Conservation (phyloP, 352 stramenopile species). For the Globisporangium recalcitrans region DNA sequence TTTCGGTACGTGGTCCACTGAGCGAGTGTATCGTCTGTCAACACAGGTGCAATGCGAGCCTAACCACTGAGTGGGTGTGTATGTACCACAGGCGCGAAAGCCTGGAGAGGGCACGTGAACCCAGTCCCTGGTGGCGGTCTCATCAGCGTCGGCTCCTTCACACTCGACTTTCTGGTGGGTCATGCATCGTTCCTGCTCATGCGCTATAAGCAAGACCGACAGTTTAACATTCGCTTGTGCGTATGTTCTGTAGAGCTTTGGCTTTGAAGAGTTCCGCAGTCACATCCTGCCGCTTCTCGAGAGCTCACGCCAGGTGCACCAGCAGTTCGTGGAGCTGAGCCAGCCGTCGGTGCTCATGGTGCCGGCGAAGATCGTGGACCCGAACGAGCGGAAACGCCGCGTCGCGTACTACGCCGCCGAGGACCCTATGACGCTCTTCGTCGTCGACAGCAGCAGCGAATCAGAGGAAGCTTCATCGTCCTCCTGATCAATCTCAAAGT, state of each 20-base stretch:
- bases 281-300: slow-evolving; percentile 61
- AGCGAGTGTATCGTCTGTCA: background rate
- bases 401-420: slow-evolving; percentile 51
- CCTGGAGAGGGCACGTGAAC: slow-evolving; percentile 68
- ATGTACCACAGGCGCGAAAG: slow-evolving; percentile 35
- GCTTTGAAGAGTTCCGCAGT: slow-evolving; percentile 72
- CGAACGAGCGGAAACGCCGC: slow-evolving; percentile 21
- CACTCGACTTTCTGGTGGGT: slow-evolving; percentile 50
- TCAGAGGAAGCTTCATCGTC: background rate
- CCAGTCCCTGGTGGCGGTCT: slow-evolving; percentile 61
- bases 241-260: slow-evolving; percentile 34
- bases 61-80: background rate
- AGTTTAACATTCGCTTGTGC: background rate
- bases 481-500: background rate
- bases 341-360: slow-evolving; percentile 68
- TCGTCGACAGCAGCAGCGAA: slow-evolving; percentile 15
- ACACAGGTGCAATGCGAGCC: background rate
- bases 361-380: slow-evolving; percentile 44
- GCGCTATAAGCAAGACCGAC: background rate
- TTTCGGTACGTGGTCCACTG: slow-evolving; percentile 35
- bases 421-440: slow-evolving; percentile 71
- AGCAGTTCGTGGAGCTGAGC: slow-evolving; percentile 43
- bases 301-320: slow-evolving; percentile 43
- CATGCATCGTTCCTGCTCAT: background rate
- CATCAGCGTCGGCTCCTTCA: slow-evolving; percentile 55